phyloP scores from a whole-genome alignment of 306 rosid genomes.

The Prosopis cineraria region DNA sequence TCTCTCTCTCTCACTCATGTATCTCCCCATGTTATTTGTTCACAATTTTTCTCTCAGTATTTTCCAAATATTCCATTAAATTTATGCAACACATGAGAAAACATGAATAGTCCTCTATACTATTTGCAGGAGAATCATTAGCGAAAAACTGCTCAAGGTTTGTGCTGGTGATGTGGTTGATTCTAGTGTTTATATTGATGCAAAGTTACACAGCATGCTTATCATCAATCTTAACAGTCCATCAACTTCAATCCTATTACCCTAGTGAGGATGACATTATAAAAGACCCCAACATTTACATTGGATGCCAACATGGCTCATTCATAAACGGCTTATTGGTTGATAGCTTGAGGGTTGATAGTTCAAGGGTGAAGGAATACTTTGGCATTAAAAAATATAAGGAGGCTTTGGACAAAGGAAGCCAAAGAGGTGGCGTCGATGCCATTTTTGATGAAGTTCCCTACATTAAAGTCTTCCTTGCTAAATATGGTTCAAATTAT shows the following conservation, averaged over 20 bases:
- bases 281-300: not conserved
- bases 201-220: slow-evolving; percentile 32
- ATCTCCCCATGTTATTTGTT: too few relatives aligned
- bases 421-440: not conserved
- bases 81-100: too few relatives aligned
- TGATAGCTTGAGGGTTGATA: not conserved
- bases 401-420: not conserved
- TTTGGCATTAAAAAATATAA: not conserved
- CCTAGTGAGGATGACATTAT: not conserved
- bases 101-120: not conserved
- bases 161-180: slow-evolving; percentile 24
- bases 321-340: not conserved
- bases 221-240: slow-evolving; percentile 29
- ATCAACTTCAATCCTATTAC: slow-evolving; percentile 17
- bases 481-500: not conserved
- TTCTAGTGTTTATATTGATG: slow-evolving; percentile 5
- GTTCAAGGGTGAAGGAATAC: not conserved
- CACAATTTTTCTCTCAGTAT: not conserved
- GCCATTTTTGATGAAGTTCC: not conserved
- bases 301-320: not conserved
- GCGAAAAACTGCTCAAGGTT: slow-evolving; percentile 27
- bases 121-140: slow-evolving; percentile 15
- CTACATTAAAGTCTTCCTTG: not conserved
- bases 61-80: too few relatives aligned
- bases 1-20: too few relatives aligned